These are phyloP conservation scores for Pseudocercospora eumusae DNA, from an alignment of 2,329 filamentous ascomycete species.

Conservation along the genomic window DNA sequence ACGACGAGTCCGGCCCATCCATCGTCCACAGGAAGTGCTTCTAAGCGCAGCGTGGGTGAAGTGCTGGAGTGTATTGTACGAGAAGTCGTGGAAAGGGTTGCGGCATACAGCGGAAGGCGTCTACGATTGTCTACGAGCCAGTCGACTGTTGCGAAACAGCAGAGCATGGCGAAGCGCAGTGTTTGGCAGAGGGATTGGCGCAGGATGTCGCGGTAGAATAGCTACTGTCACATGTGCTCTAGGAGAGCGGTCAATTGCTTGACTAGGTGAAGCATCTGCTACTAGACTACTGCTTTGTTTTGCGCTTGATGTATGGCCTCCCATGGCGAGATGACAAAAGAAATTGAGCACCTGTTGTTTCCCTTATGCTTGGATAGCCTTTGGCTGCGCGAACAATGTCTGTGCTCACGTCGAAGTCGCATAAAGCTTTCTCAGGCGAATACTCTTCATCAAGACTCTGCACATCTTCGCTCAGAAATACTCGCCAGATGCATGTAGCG, in stretches of 20 bases:
- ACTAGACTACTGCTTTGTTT: constrained; percentile 31
- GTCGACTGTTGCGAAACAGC: constrained; percentile 5
- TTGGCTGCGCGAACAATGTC: neutral
- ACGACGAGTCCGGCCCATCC: constrained; percentile 99
- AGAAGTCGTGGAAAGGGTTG: constrained; percentile 23
- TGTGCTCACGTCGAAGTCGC: neutral
- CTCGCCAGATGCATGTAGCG: neutral
- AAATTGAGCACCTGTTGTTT: constrained; percentile 27
- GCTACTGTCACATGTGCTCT: constrained; percentile 21
- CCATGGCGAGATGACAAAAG: constrained; percentile 32
- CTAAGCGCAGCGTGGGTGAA: constrained; percentile 62
- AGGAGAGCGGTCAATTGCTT: constrained; percentile 30
- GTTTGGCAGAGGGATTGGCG: constrained; percentile 23
- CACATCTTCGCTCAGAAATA: neutral
- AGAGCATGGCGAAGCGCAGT: constrained; percentile 20
- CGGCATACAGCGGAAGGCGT: constrained; percentile 5
- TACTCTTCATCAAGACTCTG: neutral
- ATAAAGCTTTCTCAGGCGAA: neutral
- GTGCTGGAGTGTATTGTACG: constrained; percentile 26
- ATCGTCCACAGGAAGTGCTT: constrained; percentile 99
- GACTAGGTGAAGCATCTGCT: constrained; percentile 32
- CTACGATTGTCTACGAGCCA: neutral
- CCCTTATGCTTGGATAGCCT: constrained; percentile 1
- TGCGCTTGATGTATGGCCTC: constrained; percentile 29
- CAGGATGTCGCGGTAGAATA: constrained; percentile 24